A percentile compares a stretch with the other conserved stretches of the same genome.
phyloP scores from a whole-genome alignment of 169 alveolate genomes.

The Cryptosporidium ryanae region DNA sequence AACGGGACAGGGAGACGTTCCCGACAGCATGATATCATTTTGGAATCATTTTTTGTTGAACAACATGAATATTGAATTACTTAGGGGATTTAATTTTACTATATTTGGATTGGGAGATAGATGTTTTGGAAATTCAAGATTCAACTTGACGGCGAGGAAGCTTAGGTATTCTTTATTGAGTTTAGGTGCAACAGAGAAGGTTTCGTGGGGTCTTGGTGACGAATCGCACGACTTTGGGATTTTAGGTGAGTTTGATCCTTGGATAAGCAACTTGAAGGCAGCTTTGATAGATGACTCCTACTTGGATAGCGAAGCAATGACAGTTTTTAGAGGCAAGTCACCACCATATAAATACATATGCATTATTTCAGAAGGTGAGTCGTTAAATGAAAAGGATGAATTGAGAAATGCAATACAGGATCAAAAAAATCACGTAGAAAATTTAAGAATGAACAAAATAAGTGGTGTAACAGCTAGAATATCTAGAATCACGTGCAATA shows the following conservation, averaged over 20 bases:
- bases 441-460: background rate
- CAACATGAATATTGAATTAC: conserved; percentile 8
- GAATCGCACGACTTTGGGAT: conserved; percentile 72
- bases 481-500: conserved; percentile 9
- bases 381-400: background rate
- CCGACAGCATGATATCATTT: conserved; percentile 63
- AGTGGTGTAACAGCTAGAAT: background rate
- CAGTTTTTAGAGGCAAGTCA: background rate
- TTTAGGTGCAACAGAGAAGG: conserved; percentile 33
- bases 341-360: conserved; percentile 16
- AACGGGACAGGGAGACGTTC: conserved; percentile 74
- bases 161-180: conserved; percentile 26
- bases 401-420: background rate
- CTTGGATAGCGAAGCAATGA: background rate
- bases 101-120: conserved; percentile 73
- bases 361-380: conserved; percentile 10
- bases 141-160: conserved; percentile 61
- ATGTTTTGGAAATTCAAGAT: conserved; percentile 64
- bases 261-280: conserved; percentile 29
- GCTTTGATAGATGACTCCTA: background rate
- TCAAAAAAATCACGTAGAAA: conserved; percentile 13
- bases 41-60: conserved; percentile 56
- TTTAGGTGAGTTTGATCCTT: conserved; percentile 71
- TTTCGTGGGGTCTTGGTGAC: conserved; percentile 71
- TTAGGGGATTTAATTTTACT: conserved; percentile 19